Base-by-base conservation (phyloP, 306 rosid genomes). In the Glycine latifolia region DNA sequence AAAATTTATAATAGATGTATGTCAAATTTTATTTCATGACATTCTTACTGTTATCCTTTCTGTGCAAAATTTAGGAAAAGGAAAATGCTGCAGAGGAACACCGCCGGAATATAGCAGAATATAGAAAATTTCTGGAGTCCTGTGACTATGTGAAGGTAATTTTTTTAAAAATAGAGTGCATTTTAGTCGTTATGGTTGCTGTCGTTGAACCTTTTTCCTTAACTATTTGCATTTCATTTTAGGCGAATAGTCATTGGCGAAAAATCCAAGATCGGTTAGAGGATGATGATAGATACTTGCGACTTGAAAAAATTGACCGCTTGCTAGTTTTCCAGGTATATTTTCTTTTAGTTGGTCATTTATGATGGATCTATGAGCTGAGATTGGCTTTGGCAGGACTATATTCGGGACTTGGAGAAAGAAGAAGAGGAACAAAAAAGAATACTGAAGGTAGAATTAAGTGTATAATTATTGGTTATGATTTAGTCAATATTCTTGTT, bases 261-360 rank as follows among this genome's bases (percentile, higher is more conserved):
- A 96, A 96, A 87, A 91, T 96, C 83, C 99, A 96, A 91, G 98
- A 92, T 82, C 97, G 99, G 63, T 87, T 96, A 80, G 99, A 96
- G 86, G 99, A 92, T 80, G 99, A 96, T 77, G 99, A 96, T 62
- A 92, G 98, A 91, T 91, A 90, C 87, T 82, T 85, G 70, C 86
- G 93, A 62, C 98, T 96, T 84, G 99, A 93, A 85, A 96, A 96
- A 85, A 81, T 96, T 75, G 99, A 92, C 68, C 97, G 99, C 78
- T 83, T 96, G 89, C 94, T 92, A 70, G 89, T 93, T 87, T 96
- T 87, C 87, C 97, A 96, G 98, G 99, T 91, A 86, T 44, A 60
- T 79, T 58, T 47, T 70, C 72, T 78, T 69, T 33, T 82, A 54
- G 17, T 75, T 84, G 65, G 37, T 85, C 71, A n/a, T 77, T 55